Evolutionary conservation across 2,329 filamentous ascomycete genomes (phyloP), one percentile per base, ranked within the genome.

Genomic region (Corinectria fuckeliana): DNA sequence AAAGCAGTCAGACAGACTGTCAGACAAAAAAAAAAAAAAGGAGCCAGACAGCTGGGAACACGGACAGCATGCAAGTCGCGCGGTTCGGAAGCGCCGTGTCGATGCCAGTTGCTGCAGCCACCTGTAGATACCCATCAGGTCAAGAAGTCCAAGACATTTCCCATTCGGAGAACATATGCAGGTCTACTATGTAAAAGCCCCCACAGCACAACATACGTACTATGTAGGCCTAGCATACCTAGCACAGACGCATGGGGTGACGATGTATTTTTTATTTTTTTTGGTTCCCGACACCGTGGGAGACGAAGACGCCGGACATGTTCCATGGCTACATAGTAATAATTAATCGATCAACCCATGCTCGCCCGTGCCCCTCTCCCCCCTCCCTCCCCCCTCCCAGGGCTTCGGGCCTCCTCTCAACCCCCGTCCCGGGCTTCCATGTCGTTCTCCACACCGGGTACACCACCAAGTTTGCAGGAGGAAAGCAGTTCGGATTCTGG

Each of bases 241-340:
- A 36, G 32, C n/a, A 36, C 32, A 18, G n/a, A 7, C n/a, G 32
- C 13, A 57, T 36, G 23, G 18, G 20, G 16, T 47, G 32, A 21
- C 18, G 23, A 14, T 45, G 25, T 11, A 11, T 26, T 25, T 32
- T 32, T 6, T 6, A n/a, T 10, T 36, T 36, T 10, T 36, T 36
- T 39, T 25, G 20, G 30, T 21, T 50, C 18, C 39, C 41, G 20
- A 41, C 16, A 53, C 45, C 28, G 45, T 59, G 56, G 38, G 50
- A 58, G 50, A 39, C 50, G n/a, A n/a, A 39, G 51, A 38, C 51
- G 56, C 56, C 51, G 50, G 55, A 45, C 50, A 36, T 39, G 42
- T 49, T 21, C 63, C 42, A 60, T 30, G 16, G 48, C 45, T n/a
- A n/a, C n/a, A n/a, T n/a, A n/a, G n/a, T n/a, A n/a, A n/a, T n/a